phyloP scores from a whole-genome alignment of 441 rosid species.

The Adansonia madagascariensis region DNA sequence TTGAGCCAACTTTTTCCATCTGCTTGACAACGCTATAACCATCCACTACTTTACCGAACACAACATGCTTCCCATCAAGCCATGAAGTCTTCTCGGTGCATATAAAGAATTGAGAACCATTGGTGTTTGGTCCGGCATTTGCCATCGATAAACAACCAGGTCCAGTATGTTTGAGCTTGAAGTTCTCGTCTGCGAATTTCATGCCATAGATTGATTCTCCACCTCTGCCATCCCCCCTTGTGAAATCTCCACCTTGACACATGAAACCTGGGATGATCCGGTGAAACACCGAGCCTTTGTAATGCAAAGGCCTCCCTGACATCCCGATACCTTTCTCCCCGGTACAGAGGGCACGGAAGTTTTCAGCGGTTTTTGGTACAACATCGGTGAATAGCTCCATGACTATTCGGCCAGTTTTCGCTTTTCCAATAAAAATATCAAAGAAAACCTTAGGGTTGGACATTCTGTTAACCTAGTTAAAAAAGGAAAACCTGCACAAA shows the following conservation, averaged over 20 bases:
- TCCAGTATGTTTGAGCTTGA: conserved; percentile 66
- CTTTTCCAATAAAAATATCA: conserved; percentile 59
- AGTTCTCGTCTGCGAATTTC: conserved; percentile 77
- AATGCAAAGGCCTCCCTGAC: conserved; percentile 62
- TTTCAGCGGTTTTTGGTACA: conserved; percentile 72
- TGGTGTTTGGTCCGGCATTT: conserved; percentile 67
- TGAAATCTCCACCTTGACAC: conserved; percentile 85
- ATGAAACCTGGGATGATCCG: conserved; percentile 72
- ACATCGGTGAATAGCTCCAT: conserved; percentile 75
- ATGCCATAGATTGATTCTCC: conserved; percentile 71
- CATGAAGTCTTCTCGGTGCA: conserved; percentile 61
- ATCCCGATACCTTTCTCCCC: conserved; percentile 72
- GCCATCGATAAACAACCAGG: conserved; percentile 82
- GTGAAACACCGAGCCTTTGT: conserved; percentile 77
- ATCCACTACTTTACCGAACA: conserved; percentile 76
- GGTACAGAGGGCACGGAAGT: conserved; percentile 72
- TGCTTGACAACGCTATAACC: conserved; percentile 63
- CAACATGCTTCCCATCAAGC: conserved; percentile 85
- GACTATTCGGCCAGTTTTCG: conserved; percentile 60
- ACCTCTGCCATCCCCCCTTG: conserved; percentile 79
- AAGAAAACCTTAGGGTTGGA: conserved; percentile 69
- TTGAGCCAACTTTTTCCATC: conserved; percentile 69
- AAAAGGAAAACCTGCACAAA: conserved; percentile 20
- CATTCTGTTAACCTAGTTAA: conserved; percentile 35
- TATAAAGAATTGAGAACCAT: conserved; percentile 81